Base-by-base conservation (phyloP, 495 filamentous ascomycete genomes). In the Daldinia bambusicola region DNA sequence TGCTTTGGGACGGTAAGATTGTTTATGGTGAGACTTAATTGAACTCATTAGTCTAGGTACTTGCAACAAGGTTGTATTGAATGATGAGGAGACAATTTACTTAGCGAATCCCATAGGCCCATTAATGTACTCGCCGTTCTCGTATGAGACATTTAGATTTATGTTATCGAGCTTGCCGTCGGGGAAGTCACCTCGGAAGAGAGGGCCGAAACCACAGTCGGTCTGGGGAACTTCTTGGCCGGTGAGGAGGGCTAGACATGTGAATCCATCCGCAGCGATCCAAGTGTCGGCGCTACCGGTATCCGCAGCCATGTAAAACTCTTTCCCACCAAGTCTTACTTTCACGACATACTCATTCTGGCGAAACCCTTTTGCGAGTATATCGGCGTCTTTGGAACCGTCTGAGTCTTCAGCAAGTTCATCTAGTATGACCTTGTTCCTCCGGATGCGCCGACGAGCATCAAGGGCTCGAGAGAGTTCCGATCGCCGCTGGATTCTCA, bases 201-300 rank as follows among this genome's bases (percentile, higher is more conserved):
- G 69, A 6, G 81, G 65, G 20, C 83, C 83, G 48, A 86, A 84
- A 31, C 76, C 75, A 75, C 88, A 91, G 8, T 80, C 45, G 14
- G 56, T 66, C 63, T 83, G 61, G 1, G 74, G 52, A 26, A 78
- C 63, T 0, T 68, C 63, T 7, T 66, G 45, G 31, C 77, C 66
- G 20, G 38, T 77, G 26, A 56, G 67, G 5, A 62, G 32, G 61
- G 81, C 76, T 22, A 85, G 64, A 70, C 89, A 92, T 12, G 75
- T 64, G 63, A 85, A 91, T 22, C 79, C 77, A 0, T 73, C 69
- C 16, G 78, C 70, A 18, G 82, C 79, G 7, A 90, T 75, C 83
- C 87, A 91, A 30, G 86, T 89, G 69, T 92, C 89, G 66, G 81
- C 84, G 75, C 84, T 87, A 9, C 88, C 88, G 12, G 88, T 90